These are phyloP conservation scores for Coelastrella sp. DNA, from an alignment of 139 green algal species.

Conservation along the genomic window DNA sequence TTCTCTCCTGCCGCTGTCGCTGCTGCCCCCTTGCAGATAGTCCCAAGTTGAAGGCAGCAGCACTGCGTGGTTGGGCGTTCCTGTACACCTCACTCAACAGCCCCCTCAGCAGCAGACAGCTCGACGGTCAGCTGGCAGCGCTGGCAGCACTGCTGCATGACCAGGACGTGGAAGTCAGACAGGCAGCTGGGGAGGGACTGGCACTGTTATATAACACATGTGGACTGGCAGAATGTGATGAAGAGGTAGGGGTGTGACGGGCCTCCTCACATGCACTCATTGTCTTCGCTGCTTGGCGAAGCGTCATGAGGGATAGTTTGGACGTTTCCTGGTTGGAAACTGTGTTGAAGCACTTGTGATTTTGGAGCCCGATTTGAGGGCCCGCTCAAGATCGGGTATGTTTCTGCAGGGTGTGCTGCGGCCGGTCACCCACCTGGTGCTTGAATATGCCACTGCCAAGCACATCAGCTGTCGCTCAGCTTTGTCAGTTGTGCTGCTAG, in stretches of 20 bases:
- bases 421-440: too few relatives aligned
- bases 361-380: too few relatives aligned
- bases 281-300: too few relatives aligned
- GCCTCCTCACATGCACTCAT: too few relatives aligned
- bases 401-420: too few relatives aligned
- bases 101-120: slow-evolving; percentile 36
- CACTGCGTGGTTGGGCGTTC: slow-evolving; percentile 76
- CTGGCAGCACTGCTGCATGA: slow-evolving; percentile 57
- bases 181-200: slow-evolving; percentile 75
- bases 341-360: too few relatives aligned
- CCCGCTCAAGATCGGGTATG: too few relatives aligned
- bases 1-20: background rate
- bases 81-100: slow-evolving; percentile 73
- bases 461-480: too few relatives aligned
- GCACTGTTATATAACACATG: slow-evolving; percentile 71
- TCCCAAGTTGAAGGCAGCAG: slow-evolving; percentile 49
- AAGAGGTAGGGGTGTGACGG: background rate
- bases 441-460: too few relatives aligned
- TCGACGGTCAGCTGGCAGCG: slow-evolving; percentile 60
- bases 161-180: slow-evolving; percentile 41
- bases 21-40: background rate
- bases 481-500: too few relatives aligned
- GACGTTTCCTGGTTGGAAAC: too few relatives aligned
- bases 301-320: too few relatives aligned
- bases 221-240: slow-evolving; percentile 51